Evolutionary conservation across 345 rosid species (phyloP).

Genomic region (Moricandia arvensis): DNA sequence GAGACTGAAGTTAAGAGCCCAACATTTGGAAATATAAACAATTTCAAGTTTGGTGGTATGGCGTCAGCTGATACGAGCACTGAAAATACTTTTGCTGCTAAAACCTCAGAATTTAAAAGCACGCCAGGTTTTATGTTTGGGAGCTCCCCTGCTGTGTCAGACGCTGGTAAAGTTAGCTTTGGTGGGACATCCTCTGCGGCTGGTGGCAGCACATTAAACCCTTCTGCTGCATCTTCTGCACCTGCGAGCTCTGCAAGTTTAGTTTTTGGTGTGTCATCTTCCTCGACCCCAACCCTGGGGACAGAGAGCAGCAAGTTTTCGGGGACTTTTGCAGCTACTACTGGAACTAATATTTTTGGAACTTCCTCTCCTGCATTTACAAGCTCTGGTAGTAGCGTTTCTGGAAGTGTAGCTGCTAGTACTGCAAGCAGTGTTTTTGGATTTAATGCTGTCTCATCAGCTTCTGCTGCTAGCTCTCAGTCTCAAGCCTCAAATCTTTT

Average conservation of each 20-base stretch:
- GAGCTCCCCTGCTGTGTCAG: not conserved
- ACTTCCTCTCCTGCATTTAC: constrained; percentile 38
- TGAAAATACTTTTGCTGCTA: constrained; percentile 32
- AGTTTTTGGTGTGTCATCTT: constrained; percentile 37
- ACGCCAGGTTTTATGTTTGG: constrained; percentile 34
- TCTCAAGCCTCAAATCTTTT: constrained; percentile 48
- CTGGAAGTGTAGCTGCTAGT: constrained; percentile 21
- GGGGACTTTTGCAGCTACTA: constrained; percentile 31
- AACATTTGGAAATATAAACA: constrained; percentile 32
- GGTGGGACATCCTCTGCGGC: constrained; percentile 16
- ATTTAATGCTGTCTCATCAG: not conserved
- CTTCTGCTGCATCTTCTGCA: constrained; percentile 36
- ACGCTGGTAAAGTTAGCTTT: not conserved
- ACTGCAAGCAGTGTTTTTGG: constrained; percentile 2
- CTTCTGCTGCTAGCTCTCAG: constrained; percentile 33
- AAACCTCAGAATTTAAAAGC: constrained; percentile 24
- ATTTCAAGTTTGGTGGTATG: constrained; percentile 41
- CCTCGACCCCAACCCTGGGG: constrained; percentile 17
- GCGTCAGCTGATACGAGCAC: constrained; percentile 41
- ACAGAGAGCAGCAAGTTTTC: constrained; percentile 32
- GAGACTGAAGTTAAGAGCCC: constrained; percentile 46
- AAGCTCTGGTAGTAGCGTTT: constrained; percentile 40
- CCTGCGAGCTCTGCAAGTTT: constrained; percentile 39
- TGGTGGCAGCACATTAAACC: constrained; percentile 29
- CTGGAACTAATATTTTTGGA: constrained; percentile 41